These are phyloP conservation scores for Pythium dissotocum DNA, from an alignment of 352 stramenopile genomes.

Conservation along the genomic window DNA sequence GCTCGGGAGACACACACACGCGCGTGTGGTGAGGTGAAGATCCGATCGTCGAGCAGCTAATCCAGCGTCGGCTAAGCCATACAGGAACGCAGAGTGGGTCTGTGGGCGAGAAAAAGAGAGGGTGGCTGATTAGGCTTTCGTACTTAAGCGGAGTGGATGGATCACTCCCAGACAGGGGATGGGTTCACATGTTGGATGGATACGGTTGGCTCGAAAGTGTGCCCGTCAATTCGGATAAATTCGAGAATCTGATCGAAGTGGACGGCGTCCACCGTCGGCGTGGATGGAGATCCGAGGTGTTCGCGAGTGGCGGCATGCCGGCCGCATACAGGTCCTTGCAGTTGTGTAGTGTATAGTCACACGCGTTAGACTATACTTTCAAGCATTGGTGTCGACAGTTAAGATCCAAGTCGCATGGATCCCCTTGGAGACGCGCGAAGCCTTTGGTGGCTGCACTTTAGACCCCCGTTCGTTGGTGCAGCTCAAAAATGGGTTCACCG, in stretches of 20 bases:
- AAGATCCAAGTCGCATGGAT: not conserved
- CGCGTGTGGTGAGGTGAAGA: not conserved
- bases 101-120: slow-evolving; percentile 19
- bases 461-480: not conserved
- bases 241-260: slow-evolving; percentile 28
- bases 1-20: slow-evolving; percentile 11
- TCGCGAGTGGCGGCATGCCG: not conserved
- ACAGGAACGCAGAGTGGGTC: slow-evolving; percentile 33
- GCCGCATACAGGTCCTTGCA: not conserved
- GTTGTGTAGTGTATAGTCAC: not conserved
- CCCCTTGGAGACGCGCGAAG: not conserved
- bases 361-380: not conserved
- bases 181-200: slow-evolving; percentile 11
- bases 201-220: slow-evolving; percentile 14
- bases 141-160: slow-evolving; percentile 46
- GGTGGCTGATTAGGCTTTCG: slow-evolving; percentile 36
- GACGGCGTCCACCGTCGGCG: not conserved
- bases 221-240: slow-evolving; percentile 25
- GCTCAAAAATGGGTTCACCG: slow-evolving; percentile 2
- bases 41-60: slow-evolving; percentile 16
- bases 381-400: not conserved
- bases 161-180: slow-evolving; percentile 30
- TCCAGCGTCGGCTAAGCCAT: slow-evolving; percentile 22
- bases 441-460: not conserved
- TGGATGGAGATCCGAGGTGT: not conserved